Evolutionary conservation across 345 rosid species (phyloP).

Genomic region (Passiflora organensis): DNA sequence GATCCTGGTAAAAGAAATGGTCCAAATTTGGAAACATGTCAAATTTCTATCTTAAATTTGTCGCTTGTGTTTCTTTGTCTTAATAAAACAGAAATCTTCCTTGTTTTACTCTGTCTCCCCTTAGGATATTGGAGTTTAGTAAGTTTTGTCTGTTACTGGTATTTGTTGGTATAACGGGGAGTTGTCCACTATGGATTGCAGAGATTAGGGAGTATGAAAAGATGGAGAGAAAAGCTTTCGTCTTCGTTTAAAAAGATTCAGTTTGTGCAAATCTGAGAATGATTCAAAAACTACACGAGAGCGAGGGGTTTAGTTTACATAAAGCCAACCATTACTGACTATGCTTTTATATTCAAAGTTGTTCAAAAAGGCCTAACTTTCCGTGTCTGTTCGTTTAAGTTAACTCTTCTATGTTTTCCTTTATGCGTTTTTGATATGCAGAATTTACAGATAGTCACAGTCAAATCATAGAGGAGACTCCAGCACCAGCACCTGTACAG

Average conservation of each 20-base stretch:
- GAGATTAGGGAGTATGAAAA: no score
- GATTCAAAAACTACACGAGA: conserved; percentile 26
- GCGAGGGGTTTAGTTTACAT: conserved; percentile 25
- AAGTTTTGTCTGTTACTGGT: conserved; percentile 9
- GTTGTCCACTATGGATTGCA: no score
- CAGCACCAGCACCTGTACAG: not conserved
- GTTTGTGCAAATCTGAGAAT: conserved; percentile 16
- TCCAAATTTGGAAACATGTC: conserved; percentile 14
- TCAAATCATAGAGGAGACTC: conserved; percentile 38
- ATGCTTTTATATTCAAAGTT: conserved; percentile 23
- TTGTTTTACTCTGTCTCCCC: not conserved
- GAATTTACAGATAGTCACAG: conserved; percentile 46
- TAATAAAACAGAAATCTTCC: conserved; percentile 18
- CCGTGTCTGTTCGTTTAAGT: conserved; percentile 10
- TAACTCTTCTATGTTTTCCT: not conserved
- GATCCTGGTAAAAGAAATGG: conserved; percentile 38
- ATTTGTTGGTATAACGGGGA: conserved; percentile 27
- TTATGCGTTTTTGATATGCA: conserved; percentile 13
- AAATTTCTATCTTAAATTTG: conserved; percentile 17
- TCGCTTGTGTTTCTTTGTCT: conserved; percentile 30
- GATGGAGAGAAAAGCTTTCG: not conserved
- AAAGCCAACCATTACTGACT: conserved; percentile 21
- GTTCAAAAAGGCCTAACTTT: conserved; percentile 19
- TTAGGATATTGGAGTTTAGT: conserved; percentile 45
- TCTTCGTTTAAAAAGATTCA: conserved; percentile 14